Evolutionary conservation across 163 green algal genomes (phyloP).

Genomic region (Scenedesmus sp.): DNA sequence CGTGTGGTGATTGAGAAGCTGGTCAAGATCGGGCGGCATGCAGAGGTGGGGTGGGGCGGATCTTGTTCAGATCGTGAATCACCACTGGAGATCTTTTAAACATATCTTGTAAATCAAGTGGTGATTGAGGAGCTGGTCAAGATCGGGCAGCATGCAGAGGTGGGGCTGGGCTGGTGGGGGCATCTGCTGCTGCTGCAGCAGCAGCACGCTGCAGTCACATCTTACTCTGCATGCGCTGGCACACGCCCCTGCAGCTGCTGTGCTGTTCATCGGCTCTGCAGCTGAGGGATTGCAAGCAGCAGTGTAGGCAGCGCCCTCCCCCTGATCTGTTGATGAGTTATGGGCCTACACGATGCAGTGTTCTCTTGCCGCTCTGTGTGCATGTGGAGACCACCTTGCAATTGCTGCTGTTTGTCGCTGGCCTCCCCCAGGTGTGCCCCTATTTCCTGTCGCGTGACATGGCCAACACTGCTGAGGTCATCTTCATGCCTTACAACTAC

Average conservation of each 20-base stretch:
- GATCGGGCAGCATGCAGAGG: constrained; percentile 61
- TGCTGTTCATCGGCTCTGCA: too few species aligned
- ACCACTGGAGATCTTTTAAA: neutral
- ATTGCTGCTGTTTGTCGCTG: neutral
- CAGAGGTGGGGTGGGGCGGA: constrained; percentile 8
- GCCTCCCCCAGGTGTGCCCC: constrained; percentile 77
- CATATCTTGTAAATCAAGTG: neutral
- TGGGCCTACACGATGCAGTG: neutral
- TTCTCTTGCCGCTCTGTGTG: neutral
- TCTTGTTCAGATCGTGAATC: neutral
- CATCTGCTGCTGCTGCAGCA: neutral
- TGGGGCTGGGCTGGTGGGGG: neutral
- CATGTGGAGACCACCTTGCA: neutral
- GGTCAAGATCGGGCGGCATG: constrained; percentile 64
- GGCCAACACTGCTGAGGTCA: constrained; percentile 84
- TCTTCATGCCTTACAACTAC: constrained; percentile 99
- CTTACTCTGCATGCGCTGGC: too few species aligned
- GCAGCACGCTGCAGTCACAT: too few species aligned
- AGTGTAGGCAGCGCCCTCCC: too few species aligned
- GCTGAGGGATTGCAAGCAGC: too few species aligned
- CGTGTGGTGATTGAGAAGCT: constrained; percentile 88
- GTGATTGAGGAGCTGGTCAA: constrained; percentile 93
- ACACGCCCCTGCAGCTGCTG: too few species aligned
- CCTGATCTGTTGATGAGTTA: too few species aligned
- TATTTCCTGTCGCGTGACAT: constrained; percentile 86